A percentile compares a stretch with the other conserved stretches of the same genome.
Conservation (phyloP, 768 basidiomycete genomes). For the Suillus cothurnatus region DNA sequence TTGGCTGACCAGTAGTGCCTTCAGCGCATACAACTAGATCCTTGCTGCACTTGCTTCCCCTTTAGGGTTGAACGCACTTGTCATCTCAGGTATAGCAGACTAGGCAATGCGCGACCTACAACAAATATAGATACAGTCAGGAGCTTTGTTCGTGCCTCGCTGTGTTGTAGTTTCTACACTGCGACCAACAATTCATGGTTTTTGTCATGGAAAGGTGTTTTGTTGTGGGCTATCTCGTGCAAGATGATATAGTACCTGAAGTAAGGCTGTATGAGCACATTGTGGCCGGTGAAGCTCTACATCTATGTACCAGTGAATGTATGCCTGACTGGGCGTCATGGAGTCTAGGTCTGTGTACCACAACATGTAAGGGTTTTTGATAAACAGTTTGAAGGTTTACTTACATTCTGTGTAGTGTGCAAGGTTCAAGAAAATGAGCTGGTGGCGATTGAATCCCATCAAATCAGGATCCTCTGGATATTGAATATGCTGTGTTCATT, state of each 20-base stretch:
- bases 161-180: no score
- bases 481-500: conserved; percentile 4
- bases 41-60: no score
- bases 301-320: conserved; percentile 1
- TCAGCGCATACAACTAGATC: no score
- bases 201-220: conserved; percentile 26
- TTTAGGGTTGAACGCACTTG: no score
- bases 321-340: background rate
- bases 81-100: no score
- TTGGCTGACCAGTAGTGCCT: no score
- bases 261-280: background rate
- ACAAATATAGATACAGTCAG: no score
- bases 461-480: conserved; percentile 10
- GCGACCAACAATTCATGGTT: conserved; percentile 27
- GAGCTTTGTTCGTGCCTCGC: no score
- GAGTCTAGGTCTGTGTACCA: background rate
- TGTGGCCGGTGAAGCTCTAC: background rate
- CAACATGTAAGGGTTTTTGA: background rate
- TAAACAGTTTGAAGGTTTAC: background rate
- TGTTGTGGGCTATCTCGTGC: conserved; percentile 30
- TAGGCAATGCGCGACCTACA: no score
- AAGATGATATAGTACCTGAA: conserved; percentile 30
- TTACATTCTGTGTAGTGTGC: conserved; percentile 16
- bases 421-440: conserved; percentile 18
- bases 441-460: conserved; percentile 22